Base-by-base conservation (phyloP, 208 protist species). In the Acanthamoeba quina region DNA sequence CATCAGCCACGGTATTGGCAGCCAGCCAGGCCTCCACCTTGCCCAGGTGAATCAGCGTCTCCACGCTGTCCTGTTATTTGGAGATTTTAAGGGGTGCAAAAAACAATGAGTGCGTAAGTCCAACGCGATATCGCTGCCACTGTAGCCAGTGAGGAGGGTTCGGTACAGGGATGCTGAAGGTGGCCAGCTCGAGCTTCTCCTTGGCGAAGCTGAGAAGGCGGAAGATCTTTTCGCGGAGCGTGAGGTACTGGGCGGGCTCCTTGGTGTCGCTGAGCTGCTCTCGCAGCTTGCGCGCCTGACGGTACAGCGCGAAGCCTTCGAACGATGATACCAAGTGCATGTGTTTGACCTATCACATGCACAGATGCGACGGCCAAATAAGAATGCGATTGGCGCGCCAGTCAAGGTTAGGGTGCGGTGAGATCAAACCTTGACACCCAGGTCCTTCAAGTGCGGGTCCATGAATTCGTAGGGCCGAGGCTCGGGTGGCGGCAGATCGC, bases 391-490 rank as follows among this genome's bases (percentile, higher is more conserved):
- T 47, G 31, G 31, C 24, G 49, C 44, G n/a, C n/a, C n/a, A 7
- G 24, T 64, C 74, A 82, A 3, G 41, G n/a, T 60, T 29, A 13
- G 24, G 49, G 21, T 13, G 37, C 0, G 24, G 29, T 1, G 26
- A 54, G 17, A 17, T 24, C 5, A 88, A 34, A 88, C 54, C n/a
- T 90, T 90, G 9, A 68, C 58, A 19, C 49, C 82, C 15, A 90
- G 49, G n/a, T 80, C 72, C 41, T 80, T 80, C 41, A 80, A 52
- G 24, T 90, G 82, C 15, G 82, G 82, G n/a, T 90, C 82, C 58
- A 90, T 90, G 82, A 90, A 90, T 31, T 90, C 82, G n/a, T 90
- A 90, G n/a, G 49, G 82, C 26, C 56, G 82, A 60, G 82, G 82
- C 34, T 70, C 82, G 10, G 56, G 82, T 4, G 49, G 56, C 1